These are phyloP conservation scores for Adiantum capillusveneris DNA, from an alignment of 75 land plant species.

Conservation along the genomic window DNA sequence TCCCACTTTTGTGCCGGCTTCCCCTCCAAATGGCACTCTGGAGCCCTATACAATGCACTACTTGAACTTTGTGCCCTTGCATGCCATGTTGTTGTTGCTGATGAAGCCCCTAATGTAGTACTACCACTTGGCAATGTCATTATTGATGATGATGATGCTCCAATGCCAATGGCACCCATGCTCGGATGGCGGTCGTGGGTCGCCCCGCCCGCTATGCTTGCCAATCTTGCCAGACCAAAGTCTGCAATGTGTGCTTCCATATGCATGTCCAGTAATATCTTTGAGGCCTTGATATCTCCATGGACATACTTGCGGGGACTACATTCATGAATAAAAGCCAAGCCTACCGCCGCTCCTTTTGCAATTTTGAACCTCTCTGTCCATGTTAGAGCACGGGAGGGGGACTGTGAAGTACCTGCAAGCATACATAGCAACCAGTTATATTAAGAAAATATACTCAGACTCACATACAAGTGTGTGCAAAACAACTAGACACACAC, in stretches of 20 bases:
- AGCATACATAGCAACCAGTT: not conserved
- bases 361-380: conserved; percentile 52
- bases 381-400: conserved; percentile 38
- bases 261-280: conserved; percentile 68
- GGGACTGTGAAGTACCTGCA: not conserved
- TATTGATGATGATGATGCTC: conserved; percentile 12
- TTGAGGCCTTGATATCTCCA: conserved; percentile 78
- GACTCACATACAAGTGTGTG: too few species aligned
- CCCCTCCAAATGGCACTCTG: conserved; percentile 41
- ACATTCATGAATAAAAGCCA: conserved; percentile 78
- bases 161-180: too few species aligned
- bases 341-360: conserved; percentile 64
- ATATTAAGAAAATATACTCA: too few species aligned
- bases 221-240: conserved; percentile 69
- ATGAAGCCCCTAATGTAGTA: conserved; percentile 10
- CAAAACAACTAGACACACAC: too few species aligned
- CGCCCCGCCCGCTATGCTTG: conserved; percentile 37
- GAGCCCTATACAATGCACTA: conserved; percentile 44
- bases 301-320: conserved; percentile 77
- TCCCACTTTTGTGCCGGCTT: conserved; percentile 76
- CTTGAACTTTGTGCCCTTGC: conserved; percentile 14
- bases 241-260: conserved; percentile 63
- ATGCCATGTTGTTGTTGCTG: not conserved
- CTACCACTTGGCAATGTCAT: conserved; percentile 32
- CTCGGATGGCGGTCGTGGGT: too few species aligned